Evolutionary conservation across 305 asterid species (phyloP).

Genomic region (Euphrasia arctica): DNA sequence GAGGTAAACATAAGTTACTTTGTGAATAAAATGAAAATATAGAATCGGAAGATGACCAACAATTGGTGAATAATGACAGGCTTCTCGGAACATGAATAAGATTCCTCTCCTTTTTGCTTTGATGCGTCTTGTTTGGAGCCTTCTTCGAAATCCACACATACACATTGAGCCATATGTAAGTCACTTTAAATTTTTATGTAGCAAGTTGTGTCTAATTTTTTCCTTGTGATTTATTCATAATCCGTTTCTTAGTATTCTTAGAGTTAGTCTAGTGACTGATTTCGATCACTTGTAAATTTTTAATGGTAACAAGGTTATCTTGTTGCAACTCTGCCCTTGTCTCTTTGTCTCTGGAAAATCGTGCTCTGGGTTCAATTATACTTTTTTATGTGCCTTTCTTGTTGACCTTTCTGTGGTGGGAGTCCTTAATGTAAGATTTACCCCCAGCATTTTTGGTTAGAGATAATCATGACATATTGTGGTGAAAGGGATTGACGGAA

Average conservation of each 20-base stretch:
- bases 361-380: background rate
- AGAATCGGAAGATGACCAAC: conserved; percentile 8
- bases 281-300: background rate
- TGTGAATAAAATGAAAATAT: conserved; percentile 12
- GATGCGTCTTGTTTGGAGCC: conserved; percentile 98
- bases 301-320: conserved; percentile 13
- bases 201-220: background rate
- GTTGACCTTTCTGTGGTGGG: background rate
- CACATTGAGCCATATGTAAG: conserved; percentile 97
- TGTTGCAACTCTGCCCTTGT: background rate
- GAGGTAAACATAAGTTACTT: conserved; percentile 50
- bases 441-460: background rate
- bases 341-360: conserved; percentile 1
- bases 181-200: conserved; percentile 12
- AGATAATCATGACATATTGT: background rate
- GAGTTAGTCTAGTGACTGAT: conserved; percentile 7
- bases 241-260: conserved; percentile 3
- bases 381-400: conserved; percentile 14
- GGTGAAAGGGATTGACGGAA: background rate
- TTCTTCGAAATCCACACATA: conserved; percentile 86
- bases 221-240: background rate
- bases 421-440: background rate
- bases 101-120: conserved; percentile 75
- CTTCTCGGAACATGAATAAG: conserved; percentile 72
- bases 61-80: conserved; percentile 50